phyloP scores from a whole-genome alignment of 805 yeast species.

The Hanseniaspora nectarophila region DNA sequence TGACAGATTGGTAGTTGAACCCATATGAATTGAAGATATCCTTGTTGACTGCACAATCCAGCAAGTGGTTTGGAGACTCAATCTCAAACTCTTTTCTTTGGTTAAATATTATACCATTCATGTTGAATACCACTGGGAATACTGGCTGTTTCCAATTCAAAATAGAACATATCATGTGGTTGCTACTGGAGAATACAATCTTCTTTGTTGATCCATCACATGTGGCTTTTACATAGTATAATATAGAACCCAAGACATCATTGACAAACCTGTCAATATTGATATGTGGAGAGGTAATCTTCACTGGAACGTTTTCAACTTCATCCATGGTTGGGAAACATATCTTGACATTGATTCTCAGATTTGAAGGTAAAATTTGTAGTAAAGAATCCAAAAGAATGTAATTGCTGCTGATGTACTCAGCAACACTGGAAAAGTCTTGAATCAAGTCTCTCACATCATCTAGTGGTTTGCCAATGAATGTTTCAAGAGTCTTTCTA shows the following conservation, averaged over 20 bases:
- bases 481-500: constrained; percentile 25
- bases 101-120: constrained; percentile 46
- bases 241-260: constrained; percentile 53
- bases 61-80: constrained; percentile 27
- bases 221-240: constrained; percentile 56
- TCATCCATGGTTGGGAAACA: constrained; percentile 58
- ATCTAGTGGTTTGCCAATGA: constrained; percentile 24
- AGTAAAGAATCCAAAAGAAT: constrained; percentile 53
- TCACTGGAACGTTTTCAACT: constrained; percentile 31
- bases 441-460: constrained; percentile 21
- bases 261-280: constrained; percentile 70
- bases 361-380: constrained; percentile 40
- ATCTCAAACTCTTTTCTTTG: constrained; percentile 18
- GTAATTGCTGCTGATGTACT: constrained; percentile 31
- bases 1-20: constrained; percentile 47
- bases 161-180: constrained; percentile 82
- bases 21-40: constrained; percentile 15
- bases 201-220: constrained; percentile 41
- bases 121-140: constrained; percentile 80
- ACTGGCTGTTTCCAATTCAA: constrained; percentile 98
- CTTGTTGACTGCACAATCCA: constrained; percentile 9
- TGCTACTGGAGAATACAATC: constrained; percentile 71
- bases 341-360: constrained; percentile 63
- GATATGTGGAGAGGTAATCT: constrained; percentile 32
- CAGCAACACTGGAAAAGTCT: constrained; percentile 21